Percentiles rank a stretch among this genome's conserved stretches.
Evolutionary conservation across 768 basidiomycete genomes (phyloP).

Genomic region (Leccinellum albellum): DNA sequence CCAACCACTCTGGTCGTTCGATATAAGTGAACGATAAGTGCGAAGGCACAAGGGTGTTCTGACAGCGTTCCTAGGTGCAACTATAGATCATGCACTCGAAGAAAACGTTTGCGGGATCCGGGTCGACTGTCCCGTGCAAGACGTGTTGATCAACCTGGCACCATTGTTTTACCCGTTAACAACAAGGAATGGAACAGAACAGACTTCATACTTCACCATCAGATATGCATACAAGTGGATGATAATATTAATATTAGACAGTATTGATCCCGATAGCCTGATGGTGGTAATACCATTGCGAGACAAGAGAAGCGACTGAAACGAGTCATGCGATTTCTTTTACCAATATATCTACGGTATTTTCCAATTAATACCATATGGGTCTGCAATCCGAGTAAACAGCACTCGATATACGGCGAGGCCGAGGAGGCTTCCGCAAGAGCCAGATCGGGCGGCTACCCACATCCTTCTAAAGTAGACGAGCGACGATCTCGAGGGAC

Average conservation of each 20-base stretch:
- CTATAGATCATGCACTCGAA: background rate
- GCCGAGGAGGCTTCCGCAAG: slow-evolving; percentile 3
- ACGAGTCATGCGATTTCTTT: slow-evolving; percentile 5
- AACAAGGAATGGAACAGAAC: background rate
- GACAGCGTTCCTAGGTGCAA: background rate
- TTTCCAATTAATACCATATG: slow-evolving; percentile 11
- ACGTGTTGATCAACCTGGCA: too few species aligned
- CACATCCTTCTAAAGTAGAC: slow-evolving; percentile 21
- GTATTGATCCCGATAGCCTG: slow-evolving; percentile 1
- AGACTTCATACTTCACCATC: background rate
- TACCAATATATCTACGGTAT: slow-evolving; percentile 3
- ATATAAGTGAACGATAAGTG: background rate
- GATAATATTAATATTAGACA: background rate
- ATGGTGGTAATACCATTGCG: background rate
- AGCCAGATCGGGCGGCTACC: slow-evolving; percentile 17
- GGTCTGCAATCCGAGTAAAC: background rate
- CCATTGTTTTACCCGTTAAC: too few species aligned
- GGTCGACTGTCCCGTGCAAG: too few species aligned
- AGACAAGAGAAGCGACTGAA: background rate
- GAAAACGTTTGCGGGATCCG: background rate
- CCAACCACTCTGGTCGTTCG: too few species aligned
- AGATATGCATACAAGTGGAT: background rate
- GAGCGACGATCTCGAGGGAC: slow-evolving; percentile 13
- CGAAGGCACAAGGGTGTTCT: background rate
- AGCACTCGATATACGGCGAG: background rate